A percentile compares a stretch with the other conserved stretches of the same genome.
Evolutionary conservation across 1,284 basidiomycete genomes (phyloP).

Genomic region (Crepidotus sp.): DNA sequence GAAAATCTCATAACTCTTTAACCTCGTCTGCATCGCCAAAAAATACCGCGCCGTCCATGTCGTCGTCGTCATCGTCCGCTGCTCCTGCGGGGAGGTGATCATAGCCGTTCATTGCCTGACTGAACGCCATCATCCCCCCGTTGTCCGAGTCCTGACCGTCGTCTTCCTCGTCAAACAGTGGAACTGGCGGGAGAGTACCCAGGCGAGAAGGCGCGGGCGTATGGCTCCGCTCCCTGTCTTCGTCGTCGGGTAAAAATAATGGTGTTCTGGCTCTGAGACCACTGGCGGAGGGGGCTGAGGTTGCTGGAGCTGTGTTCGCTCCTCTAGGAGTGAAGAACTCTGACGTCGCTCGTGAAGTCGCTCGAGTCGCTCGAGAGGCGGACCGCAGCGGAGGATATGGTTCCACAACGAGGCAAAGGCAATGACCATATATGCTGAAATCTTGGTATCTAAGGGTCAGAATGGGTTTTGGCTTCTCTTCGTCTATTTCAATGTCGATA

Average conservation of each 20-base stretch:
- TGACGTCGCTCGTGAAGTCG: constrained; percentile 26
- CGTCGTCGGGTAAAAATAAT: constrained; percentile 60
- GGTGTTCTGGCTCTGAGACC: constrained; percentile 40
- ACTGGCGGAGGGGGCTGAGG: constrained; percentile 3
- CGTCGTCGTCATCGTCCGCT: constrained; percentile 67
- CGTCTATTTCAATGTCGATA: constrained; percentile 45
- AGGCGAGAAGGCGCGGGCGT: constrained; percentile 30
- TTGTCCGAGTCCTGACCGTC: constrained; percentile 33
- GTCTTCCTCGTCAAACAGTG: constrained; percentile 34
- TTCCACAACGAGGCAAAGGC: constrained; percentile 70
- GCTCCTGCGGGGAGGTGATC: constrained; percentile 40
- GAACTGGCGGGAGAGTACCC: constrained; percentile 31
- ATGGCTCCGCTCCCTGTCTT: constrained; percentile 26
- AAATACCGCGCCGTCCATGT: constrained; percentile 61
- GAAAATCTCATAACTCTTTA: constrained; percentile 38
- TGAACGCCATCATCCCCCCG: constrained; percentile 62
- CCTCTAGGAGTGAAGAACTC: constrained; percentile 19
- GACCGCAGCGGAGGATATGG: constrained; percentile 55
- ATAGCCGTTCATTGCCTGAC: constrained; percentile 38
- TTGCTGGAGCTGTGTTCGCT: constrained; percentile 4
- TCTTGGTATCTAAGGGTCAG: constrained; percentile 58
- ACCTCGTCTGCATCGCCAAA: constrained; percentile 76
- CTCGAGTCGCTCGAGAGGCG: constrained; percentile 25
- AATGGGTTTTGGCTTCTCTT: constrained; percentile 62
- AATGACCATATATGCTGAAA: constrained; percentile 57